Base-by-base conservation (phyloP, 2,329 filamentous ascomycete species). In the Seiridium cupressi region DNA sequence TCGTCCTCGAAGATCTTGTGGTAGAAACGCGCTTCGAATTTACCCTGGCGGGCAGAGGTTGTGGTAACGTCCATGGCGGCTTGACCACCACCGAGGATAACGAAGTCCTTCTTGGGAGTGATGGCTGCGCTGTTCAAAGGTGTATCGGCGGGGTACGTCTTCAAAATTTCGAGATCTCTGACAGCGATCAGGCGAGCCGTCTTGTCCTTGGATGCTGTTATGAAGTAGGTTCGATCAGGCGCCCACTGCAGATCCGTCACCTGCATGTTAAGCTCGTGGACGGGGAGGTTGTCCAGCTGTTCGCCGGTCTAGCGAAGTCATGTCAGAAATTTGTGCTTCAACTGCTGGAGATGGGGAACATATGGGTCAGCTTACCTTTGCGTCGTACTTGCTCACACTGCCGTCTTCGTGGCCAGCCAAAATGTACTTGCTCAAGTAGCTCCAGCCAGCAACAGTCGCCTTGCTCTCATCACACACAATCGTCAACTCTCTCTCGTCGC, bases 1-100 rank as follows among this genome's bases (percentile, higher is more conserved):
- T 99, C 95, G 78, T 99, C 94, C 79, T 97, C 93, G 76, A 99
- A 98, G 76, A 99, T 90, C 86, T 96, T 98, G 89, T 99, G 95
- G 85, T 97, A 99, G 85, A 99, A 99, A 67, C 95, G 89, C 49
- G 95, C 95, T 80, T 99, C 95, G 83, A 99, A 99, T 81, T 98
- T 98, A 80, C 95, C 95, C 84, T 99, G 95, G 67, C 95, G 88
- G 55, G 93, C 89, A 40, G 90, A 90, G 56, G 95, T 98, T 58
- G 92, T 96, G 61, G 95, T 99, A 78, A 99, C 95, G 74, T 98
- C 94, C 92, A 97, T 97, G 74, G 95, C 95, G 66, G 93, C 95
- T 81, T 99, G 95, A 70, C 95, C 95, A 87, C 95, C 95, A 70
- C 95, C 95, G 49, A 99, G 89, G 73, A 99, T 96, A 67, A 99